Evolutionary conservation across 208 protist genomes (phyloP).

Genomic region (Phytomonas sp.): DNA sequence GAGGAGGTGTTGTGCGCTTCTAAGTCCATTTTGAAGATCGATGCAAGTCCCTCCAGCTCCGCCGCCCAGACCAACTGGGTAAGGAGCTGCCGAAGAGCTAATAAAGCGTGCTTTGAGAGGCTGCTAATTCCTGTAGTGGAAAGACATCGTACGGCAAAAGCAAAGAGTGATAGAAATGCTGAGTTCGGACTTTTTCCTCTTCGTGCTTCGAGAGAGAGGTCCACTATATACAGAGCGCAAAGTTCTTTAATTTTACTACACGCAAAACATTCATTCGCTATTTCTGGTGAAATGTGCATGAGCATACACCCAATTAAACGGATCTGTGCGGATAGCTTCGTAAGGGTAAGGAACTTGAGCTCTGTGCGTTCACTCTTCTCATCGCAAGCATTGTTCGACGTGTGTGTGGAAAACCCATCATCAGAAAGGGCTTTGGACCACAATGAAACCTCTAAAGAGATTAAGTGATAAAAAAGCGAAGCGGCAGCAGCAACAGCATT

Average conservation of each 20-base stretch:
- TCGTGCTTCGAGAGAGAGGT: not conserved
- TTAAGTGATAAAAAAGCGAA: not conserved
- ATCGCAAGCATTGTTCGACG: not conserved
- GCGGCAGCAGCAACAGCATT: not conserved
- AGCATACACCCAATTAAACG: not conserved
- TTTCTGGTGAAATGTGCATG: not conserved
- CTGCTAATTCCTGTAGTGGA: constrained; percentile 21
- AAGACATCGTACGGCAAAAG: constrained; percentile 4
- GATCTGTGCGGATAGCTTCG: not conserved
- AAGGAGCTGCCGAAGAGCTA: constrained; percentile 21
- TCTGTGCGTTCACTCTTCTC: not conserved
- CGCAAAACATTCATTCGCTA: not conserved
- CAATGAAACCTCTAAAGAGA: not conserved
- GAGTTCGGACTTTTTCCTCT: not conserved
- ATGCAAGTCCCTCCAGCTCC: constrained; percentile 21
- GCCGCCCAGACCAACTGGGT: constrained; percentile 20
- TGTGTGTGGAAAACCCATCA: not conserved
- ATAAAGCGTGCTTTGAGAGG: constrained; percentile 22
- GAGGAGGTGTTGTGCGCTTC: not conserved
- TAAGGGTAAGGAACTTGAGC: not conserved
- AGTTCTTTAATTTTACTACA: not conserved
- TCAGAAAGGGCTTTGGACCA: not conserved
- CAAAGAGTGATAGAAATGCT: not conserved
- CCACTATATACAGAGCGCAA: not conserved
- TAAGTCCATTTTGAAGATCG: constrained; percentile 12